A percentile compares a stretch with the other conserved stretches of the same genome.
These are phyloP conservation scores for Fennellomyces sp. DNA, from an alignment of 371 early-diverging fungal genomes.

Conservation along the genomic window DNA sequence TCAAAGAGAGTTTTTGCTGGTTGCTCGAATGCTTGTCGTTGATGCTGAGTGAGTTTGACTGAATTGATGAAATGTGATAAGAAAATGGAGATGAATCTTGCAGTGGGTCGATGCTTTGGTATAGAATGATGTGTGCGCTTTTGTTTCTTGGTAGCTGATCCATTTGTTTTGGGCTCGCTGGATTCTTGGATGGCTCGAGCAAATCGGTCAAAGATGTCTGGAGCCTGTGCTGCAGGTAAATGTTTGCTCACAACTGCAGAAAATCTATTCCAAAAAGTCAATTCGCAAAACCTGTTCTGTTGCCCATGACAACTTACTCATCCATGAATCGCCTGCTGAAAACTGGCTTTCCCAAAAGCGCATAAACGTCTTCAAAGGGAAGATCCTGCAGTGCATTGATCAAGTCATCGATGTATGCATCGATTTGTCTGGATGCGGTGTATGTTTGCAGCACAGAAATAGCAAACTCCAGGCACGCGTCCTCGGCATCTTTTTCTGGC, in stretches of 20 bases:
- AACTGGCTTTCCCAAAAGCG: constrained; percentile 38
- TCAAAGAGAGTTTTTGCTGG: constrained; percentile 11
- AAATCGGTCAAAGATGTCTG: constrained; percentile 44
- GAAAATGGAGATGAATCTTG: constrained; percentile 30
- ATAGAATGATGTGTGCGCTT: constrained; percentile 10
- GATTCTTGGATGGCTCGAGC: constrained; percentile 25
- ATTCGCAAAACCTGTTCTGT: neutral
- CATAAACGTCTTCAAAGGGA: constrained; percentile 17
- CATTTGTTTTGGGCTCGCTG: constrained; percentile 15
- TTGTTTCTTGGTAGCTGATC: constrained; percentile 38
- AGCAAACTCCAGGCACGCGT: constrained; percentile 24
- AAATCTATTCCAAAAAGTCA: constrained; percentile 18
- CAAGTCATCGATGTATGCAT: constrained; percentile 42
- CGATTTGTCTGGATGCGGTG: constrained; percentile 57
- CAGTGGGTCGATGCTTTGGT: neutral
- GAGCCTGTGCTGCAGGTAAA: constrained; percentile 50
- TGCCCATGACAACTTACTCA: constrained; percentile 33
- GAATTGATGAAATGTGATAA: constrained; percentile 48
- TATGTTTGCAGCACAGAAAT: constrained; percentile 36
- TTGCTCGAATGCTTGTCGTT: constrained; percentile 27
- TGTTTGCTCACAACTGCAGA: constrained; percentile 30
- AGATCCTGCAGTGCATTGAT: constrained; percentile 30
- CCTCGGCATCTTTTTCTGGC: constrained; percentile 30
- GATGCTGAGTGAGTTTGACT: constrained; percentile 46
- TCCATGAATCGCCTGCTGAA: constrained; percentile 46